Base-by-base conservation (phyloP, 192 early-diverging fungal genomes). In the Diversispora epigaea region DNA sequence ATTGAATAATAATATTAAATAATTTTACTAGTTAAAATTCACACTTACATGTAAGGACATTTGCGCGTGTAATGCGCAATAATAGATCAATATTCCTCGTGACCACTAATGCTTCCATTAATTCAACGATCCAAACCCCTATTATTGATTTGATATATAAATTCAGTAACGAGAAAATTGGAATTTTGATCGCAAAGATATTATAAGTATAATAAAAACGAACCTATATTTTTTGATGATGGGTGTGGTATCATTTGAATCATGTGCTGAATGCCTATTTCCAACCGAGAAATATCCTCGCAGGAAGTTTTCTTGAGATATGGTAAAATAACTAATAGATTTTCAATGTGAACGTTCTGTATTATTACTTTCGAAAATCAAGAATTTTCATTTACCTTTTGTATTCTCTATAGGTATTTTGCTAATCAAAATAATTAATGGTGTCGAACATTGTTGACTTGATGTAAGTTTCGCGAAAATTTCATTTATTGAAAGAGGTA, bases 211-310 rank as follows among this genome's bases (percentile, higher is more conserved):
- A 14, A 19, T 64, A 11, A 17, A 54, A 41, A 64, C 40, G 1
- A 44, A 64, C 68, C 54, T 25, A 71, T 71, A 9, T 71, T 71
- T 41, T 71, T 52, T 19, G 52, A 50, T n/a, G 41, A 56, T 52
- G 15, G 54, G 5, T 52, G 47, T 12, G 45, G 50, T 32, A 71
- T 47, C 52, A 57, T 71, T 17, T 2, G 14, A 71, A 71, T 71
- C 68, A 71, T 71, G 7, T 40, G 22, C 19, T 55, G 21, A 40
- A 71, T 19, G 14, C 17, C n/a, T 19, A 32, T 1, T 52, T 40
- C 68, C 39, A 71, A 71, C 11, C 46, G 22, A 9, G 25, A 25
- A 41, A 39, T 21, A 52, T 56, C 39, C 1, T 71, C 54, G 6
- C 32, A 15, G 11, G 40, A n/a, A n/a, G 3, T 71, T 0, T 44